A percentile compares a stretch with the other conserved stretches of the same genome.
phyloP scores from a whole-genome alignment of 805 yeast species.

The Hanseniaspora jakobsenii region DNA sequence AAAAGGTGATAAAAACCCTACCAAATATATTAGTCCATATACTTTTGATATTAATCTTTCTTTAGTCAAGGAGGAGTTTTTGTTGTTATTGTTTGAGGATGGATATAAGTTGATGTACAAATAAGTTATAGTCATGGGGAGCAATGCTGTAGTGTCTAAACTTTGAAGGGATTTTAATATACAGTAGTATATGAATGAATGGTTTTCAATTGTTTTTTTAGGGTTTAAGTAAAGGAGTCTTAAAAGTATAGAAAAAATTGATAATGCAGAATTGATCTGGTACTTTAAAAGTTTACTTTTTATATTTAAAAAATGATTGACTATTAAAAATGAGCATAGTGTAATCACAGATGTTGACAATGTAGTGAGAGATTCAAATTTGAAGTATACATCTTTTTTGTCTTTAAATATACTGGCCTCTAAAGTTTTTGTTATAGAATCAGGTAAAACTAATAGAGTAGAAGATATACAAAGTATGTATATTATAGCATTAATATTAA shows the following conservation, averaged over 20 bases:
- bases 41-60: not conserved
- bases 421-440: not conserved
- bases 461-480: not conserved
- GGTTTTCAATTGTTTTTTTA: not conserved
- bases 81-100: too few relatives aligned
- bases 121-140: conserved; percentile 1
- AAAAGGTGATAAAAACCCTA: not conserved
- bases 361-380: not conserved
- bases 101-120: not conserved
- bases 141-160: conserved; percentile 28
- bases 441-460: not conserved
- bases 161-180: conserved; percentile 42
- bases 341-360: not conserved
- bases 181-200: conserved; percentile 40
- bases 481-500: not conserved
- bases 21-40: not conserved
- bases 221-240: not conserved
- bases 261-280: not conserved
- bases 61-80: too few relatives aligned
- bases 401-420: not conserved
- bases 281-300: not conserved
- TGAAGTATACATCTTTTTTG: not conserved
- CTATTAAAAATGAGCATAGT: not conserved
- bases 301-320: not conserved
- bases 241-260: not conserved